phyloP scores from a whole-genome alignment of 2,329 filamentous ascomycete genomes.

The Alternaria angustiovoidea region DNA sequence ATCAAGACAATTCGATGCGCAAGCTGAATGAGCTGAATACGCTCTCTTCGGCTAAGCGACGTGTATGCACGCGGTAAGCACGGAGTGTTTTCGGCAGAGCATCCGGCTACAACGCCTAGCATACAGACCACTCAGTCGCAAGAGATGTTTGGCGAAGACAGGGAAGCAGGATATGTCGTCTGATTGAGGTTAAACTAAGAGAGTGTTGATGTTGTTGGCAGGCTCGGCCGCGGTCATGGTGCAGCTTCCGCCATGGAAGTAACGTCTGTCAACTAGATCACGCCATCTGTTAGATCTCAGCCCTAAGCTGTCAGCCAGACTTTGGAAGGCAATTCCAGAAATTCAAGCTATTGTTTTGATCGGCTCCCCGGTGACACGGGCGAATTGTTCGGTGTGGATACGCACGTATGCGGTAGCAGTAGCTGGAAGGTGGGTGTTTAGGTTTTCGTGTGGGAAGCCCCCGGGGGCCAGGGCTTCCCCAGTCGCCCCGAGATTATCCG shows the following conservation, averaged over 20 bases:
- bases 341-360: background rate
- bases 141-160: background rate
- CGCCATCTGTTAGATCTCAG: background rate
- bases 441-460: background rate
- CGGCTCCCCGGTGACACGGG: background rate
- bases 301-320: background rate
- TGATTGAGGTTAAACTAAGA: background rate
- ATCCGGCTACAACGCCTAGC: background rate
- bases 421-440: background rate
- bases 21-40: background rate
- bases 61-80: background rate
- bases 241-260: background rate
- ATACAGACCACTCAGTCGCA: background rate
- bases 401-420: background rate
- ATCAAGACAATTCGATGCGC: background rate
- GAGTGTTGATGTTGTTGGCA: background rate
- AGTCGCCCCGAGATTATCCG: constrained; percentile 8
- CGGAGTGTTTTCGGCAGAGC: background rate
- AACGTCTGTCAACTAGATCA: constrained; percentile 1
- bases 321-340: background rate
- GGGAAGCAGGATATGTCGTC: background rate
- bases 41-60: background rate
- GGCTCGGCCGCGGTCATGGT: constrained; percentile 4
- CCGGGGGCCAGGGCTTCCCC: background rate
- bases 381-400: background rate